Conservation (phyloP, 2,329 filamentous ascomycete genomes). For the Penicillium concentricum region DNA sequence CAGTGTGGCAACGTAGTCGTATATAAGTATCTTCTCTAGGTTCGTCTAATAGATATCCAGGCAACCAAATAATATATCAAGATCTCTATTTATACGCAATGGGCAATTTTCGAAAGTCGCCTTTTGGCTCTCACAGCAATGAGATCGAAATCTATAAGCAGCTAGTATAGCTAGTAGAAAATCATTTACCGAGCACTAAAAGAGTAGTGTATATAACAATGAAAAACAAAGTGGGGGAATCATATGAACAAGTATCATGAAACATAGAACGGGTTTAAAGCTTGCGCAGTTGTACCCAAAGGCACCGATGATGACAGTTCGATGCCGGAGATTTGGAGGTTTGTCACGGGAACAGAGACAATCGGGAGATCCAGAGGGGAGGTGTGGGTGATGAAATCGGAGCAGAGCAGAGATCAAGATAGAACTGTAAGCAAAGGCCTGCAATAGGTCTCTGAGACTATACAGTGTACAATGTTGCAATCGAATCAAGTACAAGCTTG, state of each 20-base stretch:
- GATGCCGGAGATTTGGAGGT: not conserved
- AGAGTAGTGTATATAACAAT: not conserved
- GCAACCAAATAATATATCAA: not conserved
- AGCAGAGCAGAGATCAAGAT: not conserved
- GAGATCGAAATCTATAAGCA: constrained; percentile 6
- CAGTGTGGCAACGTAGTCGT: too few species aligned
- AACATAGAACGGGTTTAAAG: constrained; percentile 4
- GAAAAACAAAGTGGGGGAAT: constrained; percentile 10
- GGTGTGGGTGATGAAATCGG: not conserved
- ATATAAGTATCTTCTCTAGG: not conserved
- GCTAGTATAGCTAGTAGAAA: not conserved
- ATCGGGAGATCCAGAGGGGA: not conserved
- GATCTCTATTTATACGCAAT: not conserved
- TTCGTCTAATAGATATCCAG: not conserved
- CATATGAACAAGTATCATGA: constrained; percentile 11
- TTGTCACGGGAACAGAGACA: not conserved
- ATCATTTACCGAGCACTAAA: not conserved
- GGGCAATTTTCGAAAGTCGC: not conserved
- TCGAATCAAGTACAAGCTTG: not conserved
- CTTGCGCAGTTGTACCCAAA: not conserved
- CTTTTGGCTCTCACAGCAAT: not conserved
- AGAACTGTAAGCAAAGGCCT: not conserved
- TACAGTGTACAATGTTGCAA: not conserved
- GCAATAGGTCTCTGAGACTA: not conserved
- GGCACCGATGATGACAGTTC: not conserved